Conservation (phyloP, 805 yeast genomes). For the Candida xyloterini region DNA sequence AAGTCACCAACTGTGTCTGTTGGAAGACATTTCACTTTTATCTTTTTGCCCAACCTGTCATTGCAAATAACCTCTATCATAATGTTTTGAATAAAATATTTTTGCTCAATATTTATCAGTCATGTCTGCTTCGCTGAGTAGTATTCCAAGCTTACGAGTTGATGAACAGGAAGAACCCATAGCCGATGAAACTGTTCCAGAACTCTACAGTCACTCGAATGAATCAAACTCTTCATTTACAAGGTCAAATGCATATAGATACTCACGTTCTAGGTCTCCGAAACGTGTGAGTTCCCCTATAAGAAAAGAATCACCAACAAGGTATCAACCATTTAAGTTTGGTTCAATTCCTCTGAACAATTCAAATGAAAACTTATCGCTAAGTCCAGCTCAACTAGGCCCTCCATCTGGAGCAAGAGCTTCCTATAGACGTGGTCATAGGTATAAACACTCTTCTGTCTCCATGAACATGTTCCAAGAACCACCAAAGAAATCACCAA, state of each 20-base stretch:
- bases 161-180: neutral
- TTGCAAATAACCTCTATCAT: constrained; percentile 76
- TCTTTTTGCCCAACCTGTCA: constrained; percentile 83
- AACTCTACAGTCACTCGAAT: constrained; percentile 17
- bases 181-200: constrained; percentile 1
- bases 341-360: constrained; percentile 43
- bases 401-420: constrained; percentile 38
- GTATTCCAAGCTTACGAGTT: constrained; percentile 3
- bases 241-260: constrained; percentile 7
- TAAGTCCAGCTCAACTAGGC: constrained; percentile 5
- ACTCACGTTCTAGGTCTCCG: constrained; percentile 24
- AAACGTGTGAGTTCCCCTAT: constrained; percentile 25
- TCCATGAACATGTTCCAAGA: constrained; percentile 95
- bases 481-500: constrained; percentile 71
- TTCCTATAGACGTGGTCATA: constrained; percentile 86
- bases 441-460: constrained; percentile 93
- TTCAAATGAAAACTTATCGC: constrained; percentile 20
- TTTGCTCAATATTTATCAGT: neutral
- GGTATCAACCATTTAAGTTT: constrained; percentile 60
- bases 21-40: constrained; percentile 80
- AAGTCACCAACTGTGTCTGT: constrained; percentile 88
- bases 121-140: constrained; percentile 5
- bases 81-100: neutral
- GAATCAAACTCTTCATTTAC: constrained; percentile 21
- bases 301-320: constrained; percentile 33